These are phyloP conservation scores for Acacia confusa DNA, from an alignment of 306 rosid genomes.

Conservation along the genomic window DNA sequence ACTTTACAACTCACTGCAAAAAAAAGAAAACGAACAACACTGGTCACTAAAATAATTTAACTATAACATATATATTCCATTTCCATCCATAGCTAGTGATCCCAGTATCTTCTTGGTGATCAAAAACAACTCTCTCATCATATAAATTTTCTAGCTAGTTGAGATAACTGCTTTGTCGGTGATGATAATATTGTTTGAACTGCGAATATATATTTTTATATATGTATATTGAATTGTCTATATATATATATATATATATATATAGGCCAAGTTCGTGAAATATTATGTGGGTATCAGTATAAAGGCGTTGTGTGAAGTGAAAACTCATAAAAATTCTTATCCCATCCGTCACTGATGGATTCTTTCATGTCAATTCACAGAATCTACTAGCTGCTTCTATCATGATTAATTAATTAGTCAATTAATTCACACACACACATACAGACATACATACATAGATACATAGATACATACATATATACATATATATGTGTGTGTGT, in stretches of 20 bases:
- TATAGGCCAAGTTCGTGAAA: constrained; percentile 10
- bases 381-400: constrained; percentile 32
- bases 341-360: constrained; percentile 21
- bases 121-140: constrained; percentile 4
- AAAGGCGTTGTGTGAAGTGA: not conserved
- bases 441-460: no score
- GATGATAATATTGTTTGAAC: constrained; percentile 39
- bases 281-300: constrained; percentile 20
- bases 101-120: constrained; percentile 35
- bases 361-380: constrained; percentile 24
- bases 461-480: no score
- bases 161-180: not conserved
- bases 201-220: not conserved
- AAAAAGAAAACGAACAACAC: not conserved
- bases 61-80: not conserved
- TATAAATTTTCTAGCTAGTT: not conserved
- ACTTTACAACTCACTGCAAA: constrained; percentile 40
- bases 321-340: constrained; percentile 8
- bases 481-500: no score
- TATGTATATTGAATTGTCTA: not conserved
- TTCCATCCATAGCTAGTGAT: constrained; percentile 6
- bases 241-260: not conserved
- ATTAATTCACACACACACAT: no score
- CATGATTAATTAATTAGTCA: not conserved
- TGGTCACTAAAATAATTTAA: not conserved